phyloP scores from a whole-genome alignment of 164 flowering plant genomes.

The Aristolochia contorta region DNA sequence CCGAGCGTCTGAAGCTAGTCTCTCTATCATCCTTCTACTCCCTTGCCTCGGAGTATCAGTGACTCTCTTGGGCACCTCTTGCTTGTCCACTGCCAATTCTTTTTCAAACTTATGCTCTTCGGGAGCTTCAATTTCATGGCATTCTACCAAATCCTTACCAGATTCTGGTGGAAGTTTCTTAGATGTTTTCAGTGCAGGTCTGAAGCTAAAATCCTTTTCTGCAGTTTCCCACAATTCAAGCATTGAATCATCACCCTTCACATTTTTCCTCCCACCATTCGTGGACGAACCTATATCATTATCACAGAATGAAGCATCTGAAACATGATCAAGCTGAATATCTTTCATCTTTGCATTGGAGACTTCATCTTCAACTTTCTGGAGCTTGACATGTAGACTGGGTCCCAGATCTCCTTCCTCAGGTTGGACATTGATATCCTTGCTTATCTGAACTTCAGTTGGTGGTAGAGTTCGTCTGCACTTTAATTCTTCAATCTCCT shows the following conservation, averaged over 20 bases:
- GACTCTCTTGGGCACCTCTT: constrained; percentile 42
- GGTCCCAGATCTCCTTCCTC: constrained; percentile 7
- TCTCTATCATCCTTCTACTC: constrained; percentile 51
- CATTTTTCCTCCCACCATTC: constrained; percentile 14
- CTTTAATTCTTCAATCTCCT: constrained; percentile 29
- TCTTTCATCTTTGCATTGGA: constrained; percentile 52
- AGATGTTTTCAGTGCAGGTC: constrained; percentile 5
- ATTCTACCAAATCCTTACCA: constrained; percentile 8
- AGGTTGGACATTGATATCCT: constrained; percentile 4
- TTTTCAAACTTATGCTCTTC: constrained; percentile 40
- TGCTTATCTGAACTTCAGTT: constrained; percentile 11
- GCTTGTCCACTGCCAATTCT: constrained; percentile 65
- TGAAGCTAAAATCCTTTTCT: constrained; percentile 21
- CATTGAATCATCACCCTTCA: constrained; percentile 46
- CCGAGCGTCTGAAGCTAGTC: constrained; percentile 65
- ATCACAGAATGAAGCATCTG: constrained; percentile 28
- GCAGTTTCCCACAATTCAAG: constrained; percentile 63
- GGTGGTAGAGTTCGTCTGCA: constrained; percentile 10
- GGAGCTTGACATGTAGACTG: constrained; percentile 11
- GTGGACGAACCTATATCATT: constrained; percentile 10
- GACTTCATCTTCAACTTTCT: constrained; percentile 20
- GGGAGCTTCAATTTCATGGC: constrained; percentile 9
- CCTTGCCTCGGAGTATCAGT: constrained; percentile 29
- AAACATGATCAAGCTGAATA: constrained; percentile 68
- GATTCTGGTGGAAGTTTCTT: constrained; percentile 16